Base-by-base conservation (phyloP, 208 protist species). In the Trypanosoma vivax region DNA sequence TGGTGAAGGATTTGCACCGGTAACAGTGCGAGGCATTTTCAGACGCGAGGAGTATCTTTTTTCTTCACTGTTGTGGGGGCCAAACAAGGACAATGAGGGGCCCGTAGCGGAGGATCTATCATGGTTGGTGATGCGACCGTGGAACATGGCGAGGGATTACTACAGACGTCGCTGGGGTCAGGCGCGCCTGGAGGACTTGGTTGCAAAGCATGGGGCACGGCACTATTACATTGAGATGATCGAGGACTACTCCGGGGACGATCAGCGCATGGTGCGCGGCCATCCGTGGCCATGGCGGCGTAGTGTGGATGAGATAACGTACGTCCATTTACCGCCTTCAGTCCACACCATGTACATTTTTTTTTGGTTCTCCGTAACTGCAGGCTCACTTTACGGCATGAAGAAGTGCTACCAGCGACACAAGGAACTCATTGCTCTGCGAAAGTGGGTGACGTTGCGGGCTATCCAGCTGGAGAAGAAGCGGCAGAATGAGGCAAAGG, bases 151-250 rank as follows among this genome's bases (percentile, higher is more conserved):
- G 9, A 13, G 69, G 50, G 31, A 58, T 25, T 92, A 92, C 70
- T 92, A 92, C 70, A 49, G 46, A 14, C 65, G 66, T 5, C 78
- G 82, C 31, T 92, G 78, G 76, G 81, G 81, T 3, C 34, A 51
- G 3, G 48, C 58, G 0, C 34, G 58, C 33, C 34, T 71, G 1
- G 46, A 71, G 21, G 61, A 65, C 16, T 62, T 29, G 10, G 47
- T 76, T 16, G n/a, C 67, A 40, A 19, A 73, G 60, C 81, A 83
- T 65, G 81, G 81, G 2, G 69, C 60, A 5, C 80, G 80, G 19
- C 80, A 90, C 64, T 92, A 90, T 69, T 89, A 79, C 56, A 55
- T 92, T 27, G 85, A 92, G 51, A 87, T 92, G 78, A 45, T 86
- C 9, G 85, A 92, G 65, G 79, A 92, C 67, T 90, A 86, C 74